phyloP scores from a whole-genome alignment of 257 asterid species.

The Solanum appendiculatum region DNA sequence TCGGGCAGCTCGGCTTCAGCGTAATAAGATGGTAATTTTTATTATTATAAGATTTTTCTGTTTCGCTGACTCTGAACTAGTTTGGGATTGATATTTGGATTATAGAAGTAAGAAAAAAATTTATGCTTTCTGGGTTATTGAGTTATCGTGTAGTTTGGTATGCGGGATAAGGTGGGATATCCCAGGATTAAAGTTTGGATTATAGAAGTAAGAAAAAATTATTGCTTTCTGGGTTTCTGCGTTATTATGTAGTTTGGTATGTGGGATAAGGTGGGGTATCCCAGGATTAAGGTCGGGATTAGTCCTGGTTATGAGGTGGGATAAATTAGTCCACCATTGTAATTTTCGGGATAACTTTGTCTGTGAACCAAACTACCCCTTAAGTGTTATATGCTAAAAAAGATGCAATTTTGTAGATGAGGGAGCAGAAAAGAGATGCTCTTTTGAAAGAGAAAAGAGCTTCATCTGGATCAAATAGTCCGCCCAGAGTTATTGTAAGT shows the following conservation, averaged over 20 bases:
- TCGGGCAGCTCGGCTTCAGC: constrained; percentile 75
- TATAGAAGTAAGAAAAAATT: background rate
- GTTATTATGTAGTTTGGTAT: background rate
- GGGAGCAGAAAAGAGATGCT: constrained; percentile 75
- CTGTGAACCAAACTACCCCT: background rate
- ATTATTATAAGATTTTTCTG: background rate
- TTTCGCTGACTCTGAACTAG: background rate
- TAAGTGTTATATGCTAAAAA: background rate
- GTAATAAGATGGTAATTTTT: constrained; percentile 56
- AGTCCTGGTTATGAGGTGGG: background rate
- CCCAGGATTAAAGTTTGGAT: background rate
- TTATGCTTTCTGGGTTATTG: background rate
- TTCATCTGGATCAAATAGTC: constrained; percentile 52
- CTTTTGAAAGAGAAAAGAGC: constrained; percentile 78
- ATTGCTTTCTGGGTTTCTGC: background rate
- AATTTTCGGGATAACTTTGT: background rate
- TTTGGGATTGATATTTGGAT: background rate
- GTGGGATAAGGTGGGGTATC: background rate
- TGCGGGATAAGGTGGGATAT: too few relatives aligned
- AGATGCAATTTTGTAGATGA: constrained; percentile 34
- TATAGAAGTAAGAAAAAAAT: background rate
- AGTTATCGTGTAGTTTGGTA: background rate
- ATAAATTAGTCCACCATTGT: background rate
- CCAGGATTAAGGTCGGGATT: background rate
- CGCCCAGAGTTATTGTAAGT: constrained; percentile 87